Percentiles rank a stretch among this genome's conserved stretches.
Evolutionary conservation across 768 basidiomycete species (phyloP).

Genomic region (Roridomyces roridus): DNA sequence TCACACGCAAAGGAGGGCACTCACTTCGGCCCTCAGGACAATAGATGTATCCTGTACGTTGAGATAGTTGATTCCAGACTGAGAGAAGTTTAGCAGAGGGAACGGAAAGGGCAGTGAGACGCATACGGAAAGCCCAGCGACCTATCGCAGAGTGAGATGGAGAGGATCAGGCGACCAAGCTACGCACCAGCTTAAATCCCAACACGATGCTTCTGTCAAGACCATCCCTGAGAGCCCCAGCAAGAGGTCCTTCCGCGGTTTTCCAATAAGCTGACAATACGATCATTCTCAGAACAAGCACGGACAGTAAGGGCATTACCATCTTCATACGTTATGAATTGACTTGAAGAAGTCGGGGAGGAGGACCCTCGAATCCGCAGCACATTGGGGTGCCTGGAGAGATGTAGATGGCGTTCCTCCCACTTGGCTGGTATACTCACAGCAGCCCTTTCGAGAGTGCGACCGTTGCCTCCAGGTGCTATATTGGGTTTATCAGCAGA

Average conservation of each 20-base stretch:
- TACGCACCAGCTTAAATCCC: neutral
- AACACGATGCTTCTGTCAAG: neutral
- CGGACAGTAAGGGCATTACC: neutral
- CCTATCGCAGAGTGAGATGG: neutral
- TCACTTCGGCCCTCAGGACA: neutral
- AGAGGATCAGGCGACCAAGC: neutral
- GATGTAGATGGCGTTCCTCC: neutral
- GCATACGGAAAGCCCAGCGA: constrained; percentile 1
- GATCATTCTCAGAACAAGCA: too few species aligned
- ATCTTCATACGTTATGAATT: constrained; percentile 1
- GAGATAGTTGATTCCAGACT: constrained; percentile 6
- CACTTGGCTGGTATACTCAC: neutral
- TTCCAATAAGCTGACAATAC: neutral
- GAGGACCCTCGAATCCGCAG: neutral
- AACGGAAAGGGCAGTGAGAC: neutral
- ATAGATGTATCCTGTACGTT: neutral
- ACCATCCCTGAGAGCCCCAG: neutral
- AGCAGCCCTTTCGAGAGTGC: neutral
- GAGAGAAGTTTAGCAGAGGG: too few species aligned
- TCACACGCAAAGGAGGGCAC: neutral
- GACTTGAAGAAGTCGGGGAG: neutral
- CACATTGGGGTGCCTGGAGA: constrained; percentile 1
- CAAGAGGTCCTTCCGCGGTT: neutral
- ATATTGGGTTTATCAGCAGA: neutral
- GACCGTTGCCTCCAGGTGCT: neutral